phyloP scores from a whole-genome alignment of 768 basidiomycete species.

The Podaxis sp. region DNA sequence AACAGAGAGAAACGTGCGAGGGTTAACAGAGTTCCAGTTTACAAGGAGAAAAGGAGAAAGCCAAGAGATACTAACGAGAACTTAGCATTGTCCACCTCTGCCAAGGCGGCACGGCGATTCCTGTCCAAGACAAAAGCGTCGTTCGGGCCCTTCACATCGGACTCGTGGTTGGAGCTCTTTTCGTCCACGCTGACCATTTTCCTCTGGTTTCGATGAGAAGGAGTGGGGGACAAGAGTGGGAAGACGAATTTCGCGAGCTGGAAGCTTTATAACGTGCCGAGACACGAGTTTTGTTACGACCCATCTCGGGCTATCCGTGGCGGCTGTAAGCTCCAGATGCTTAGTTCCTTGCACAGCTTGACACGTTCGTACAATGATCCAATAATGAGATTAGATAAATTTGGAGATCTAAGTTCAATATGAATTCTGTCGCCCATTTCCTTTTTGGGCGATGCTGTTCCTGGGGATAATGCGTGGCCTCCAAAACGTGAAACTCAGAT shows the following conservation, averaged over 20 bases:
- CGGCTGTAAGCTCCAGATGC: not conserved
- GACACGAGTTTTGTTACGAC: not conserved
- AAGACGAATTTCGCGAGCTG: not conserved
- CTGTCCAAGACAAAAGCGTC: conserved; percentile 55
- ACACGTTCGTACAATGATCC: conserved; percentile 9
- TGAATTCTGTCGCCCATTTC: not conserved
- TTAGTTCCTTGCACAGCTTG: too few relatives aligned
- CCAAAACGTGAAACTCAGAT: not conserved
- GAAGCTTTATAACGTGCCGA: not conserved
- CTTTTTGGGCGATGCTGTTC: not conserved
- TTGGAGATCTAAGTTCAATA: not conserved
- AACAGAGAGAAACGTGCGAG: conserved; percentile 12
- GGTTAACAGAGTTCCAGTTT: not conserved
- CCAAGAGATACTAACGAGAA: conserved; percentile 62
- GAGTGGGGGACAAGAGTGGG: conserved; percentile 16
- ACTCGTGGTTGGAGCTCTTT: conserved; percentile 35
- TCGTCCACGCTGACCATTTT: conserved; percentile 39
- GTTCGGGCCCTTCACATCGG: conserved; percentile 30
- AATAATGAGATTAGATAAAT: not conserved
- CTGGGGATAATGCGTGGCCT: not conserved
- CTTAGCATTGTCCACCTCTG: conserved; percentile 83
- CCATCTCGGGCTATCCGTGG: not conserved
- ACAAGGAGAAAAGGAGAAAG: not conserved
- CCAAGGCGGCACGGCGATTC: conserved; percentile 75
- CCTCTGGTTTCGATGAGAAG: not conserved